phyloP scores from a whole-genome alignment of 2,329 filamentous ascomycete species.

The Phaeosphaeria sp. region DNA sequence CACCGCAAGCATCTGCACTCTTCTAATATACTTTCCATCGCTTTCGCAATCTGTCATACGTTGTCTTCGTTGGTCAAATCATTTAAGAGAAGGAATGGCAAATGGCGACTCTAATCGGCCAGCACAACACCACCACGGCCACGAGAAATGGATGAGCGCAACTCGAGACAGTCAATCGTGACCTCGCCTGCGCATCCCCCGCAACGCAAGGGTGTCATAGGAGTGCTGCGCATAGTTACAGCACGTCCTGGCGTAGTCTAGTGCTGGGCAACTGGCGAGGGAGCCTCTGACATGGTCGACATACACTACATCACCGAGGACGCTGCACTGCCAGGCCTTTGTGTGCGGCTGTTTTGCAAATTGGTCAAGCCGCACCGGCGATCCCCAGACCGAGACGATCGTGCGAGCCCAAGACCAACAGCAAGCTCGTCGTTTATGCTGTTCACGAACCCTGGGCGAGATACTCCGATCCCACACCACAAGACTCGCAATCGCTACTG shows the following conservation, averaged over 20 bases:
- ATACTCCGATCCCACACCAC: background rate
- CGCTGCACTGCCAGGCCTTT: background rate
- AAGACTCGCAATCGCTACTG: background rate
- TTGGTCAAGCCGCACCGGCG: background rate
- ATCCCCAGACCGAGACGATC: background rate
- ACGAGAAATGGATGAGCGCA: background rate
- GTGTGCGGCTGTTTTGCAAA: background rate
- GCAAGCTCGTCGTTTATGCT: background rate
- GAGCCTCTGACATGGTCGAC: background rate
- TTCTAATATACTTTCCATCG: background rate
- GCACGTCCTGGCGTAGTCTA: background rate
- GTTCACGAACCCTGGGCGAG: background rate
- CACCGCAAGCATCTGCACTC: background rate
- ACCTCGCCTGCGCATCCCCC: background rate
- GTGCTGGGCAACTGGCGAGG: background rate
- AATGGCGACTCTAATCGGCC: background rate
- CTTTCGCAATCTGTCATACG: background rate
- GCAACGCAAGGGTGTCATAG: background rate
- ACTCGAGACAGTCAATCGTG: background rate
- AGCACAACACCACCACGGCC: background rate
- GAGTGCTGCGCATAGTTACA: background rate
- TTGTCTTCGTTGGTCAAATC: no score
- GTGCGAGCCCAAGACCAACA: background rate
- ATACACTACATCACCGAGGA: background rate
- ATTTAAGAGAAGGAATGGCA: background rate